Evolutionary conservation across 2,329 filamentous ascomycete genomes (phyloP).

Genomic region (Penicillium sp.): DNA sequence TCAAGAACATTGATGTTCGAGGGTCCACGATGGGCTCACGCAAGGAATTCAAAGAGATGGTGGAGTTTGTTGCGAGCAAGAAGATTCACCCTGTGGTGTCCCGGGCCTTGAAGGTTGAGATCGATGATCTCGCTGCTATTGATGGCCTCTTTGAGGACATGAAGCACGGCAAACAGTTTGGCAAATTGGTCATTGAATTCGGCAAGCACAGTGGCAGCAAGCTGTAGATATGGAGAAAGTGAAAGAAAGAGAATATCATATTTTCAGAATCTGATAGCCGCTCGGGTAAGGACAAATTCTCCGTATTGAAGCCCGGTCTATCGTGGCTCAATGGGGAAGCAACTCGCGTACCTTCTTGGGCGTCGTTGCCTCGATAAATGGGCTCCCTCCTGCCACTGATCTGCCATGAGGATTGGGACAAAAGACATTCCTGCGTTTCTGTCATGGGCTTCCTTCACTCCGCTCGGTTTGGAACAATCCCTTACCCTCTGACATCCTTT

Average conservation of each 20-base stretch:
- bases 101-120: conserved; percentile 58
- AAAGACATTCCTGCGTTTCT: no score
- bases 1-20: conserved; percentile 80
- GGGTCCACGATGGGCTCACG: conserved; percentile 89
- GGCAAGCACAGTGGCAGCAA: conserved; percentile 36
- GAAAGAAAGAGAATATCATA: neutral
- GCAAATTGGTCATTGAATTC: conserved; percentile 80
- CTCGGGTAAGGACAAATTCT: no score
- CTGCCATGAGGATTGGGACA: no score
- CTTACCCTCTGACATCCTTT: no score
- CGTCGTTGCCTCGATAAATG: no score
- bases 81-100: conserved; percentile 73
- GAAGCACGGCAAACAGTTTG: conserved; percentile 79
- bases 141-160: conserved; percentile 82
- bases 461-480: no score
- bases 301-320: no score
- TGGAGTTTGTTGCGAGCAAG: conserved; percentile 68
- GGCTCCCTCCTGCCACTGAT: no score
- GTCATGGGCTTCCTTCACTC: no score
- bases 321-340: no score
- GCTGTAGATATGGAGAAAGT: conserved; percentile 24
- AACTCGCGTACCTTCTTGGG: no score
- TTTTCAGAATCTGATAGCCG: neutral
- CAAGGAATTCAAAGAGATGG: conserved; percentile 85
- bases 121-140: conserved; percentile 72